phyloP scores from a whole-genome alignment of 768 basidiomycete species.

The Mycena leptocephala region DNA sequence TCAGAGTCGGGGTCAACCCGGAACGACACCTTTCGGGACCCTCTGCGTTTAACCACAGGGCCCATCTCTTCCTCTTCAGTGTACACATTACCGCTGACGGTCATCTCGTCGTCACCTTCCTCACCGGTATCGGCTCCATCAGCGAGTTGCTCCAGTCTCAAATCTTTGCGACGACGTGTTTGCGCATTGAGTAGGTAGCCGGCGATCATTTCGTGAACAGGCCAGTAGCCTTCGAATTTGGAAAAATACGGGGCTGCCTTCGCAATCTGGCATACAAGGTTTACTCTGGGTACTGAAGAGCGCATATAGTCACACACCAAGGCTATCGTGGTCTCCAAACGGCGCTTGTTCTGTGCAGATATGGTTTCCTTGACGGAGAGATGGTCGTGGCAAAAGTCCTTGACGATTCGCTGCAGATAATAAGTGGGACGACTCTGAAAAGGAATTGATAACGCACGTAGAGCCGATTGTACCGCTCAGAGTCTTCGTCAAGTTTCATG shows the following conservation, averaged over 20 bases:
- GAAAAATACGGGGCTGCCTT: background rate
- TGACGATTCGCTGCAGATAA: no score
- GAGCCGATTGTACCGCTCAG: no score
- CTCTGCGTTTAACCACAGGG: no score
- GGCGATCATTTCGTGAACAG: background rate
- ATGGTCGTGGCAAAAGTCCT: no score
- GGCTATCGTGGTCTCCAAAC: background rate
- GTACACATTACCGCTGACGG: no score
- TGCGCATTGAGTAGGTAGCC: background rate
- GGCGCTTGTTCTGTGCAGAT: no score
- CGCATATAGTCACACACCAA: background rate
- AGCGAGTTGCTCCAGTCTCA: background rate
- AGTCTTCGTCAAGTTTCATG: no score
- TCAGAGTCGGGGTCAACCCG: no score
- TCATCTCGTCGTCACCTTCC: background rate
- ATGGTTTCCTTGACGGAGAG: no score
- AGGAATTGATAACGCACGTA: no score
- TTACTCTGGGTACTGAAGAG: background rate
- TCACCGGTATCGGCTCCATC: background rate
- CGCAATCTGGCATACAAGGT: background rate
- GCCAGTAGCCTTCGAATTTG: background rate
- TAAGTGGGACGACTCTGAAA: no score
- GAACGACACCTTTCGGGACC: no score
- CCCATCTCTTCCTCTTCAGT: background rate
- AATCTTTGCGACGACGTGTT: background rate